Conservation (phyloP, 495 filamentous ascomycete genomes). For the Hypoxylon cercidicola region DNA sequence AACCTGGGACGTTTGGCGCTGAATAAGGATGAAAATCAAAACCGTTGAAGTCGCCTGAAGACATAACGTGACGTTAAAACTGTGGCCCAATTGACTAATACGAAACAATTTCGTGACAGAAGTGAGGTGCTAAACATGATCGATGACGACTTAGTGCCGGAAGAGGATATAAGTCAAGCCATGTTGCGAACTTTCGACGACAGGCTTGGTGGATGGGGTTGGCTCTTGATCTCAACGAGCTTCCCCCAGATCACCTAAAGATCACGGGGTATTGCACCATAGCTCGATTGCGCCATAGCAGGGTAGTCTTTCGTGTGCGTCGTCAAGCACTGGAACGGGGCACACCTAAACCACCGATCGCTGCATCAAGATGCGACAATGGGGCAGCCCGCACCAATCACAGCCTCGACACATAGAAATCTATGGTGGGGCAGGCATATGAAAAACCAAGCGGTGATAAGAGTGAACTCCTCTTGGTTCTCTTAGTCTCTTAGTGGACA, state of each 20-base stretch:
- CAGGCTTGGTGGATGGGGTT: constrained; percentile 34
- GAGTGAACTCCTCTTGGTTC: constrained; percentile 37
- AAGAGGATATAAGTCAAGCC: constrained; percentile 36
- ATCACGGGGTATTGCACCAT: constrained; percentile 52
- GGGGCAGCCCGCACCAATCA: constrained; percentile 35
- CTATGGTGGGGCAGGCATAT: constrained; percentile 27
- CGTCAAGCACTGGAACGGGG: constrained; percentile 17
- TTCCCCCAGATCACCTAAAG: constrained; percentile 47
- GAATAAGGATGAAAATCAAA: constrained; percentile 59
- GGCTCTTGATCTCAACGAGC: constrained; percentile 32
- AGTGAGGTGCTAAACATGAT: constrained; percentile 43
- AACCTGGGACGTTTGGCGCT: constrained; percentile 57
- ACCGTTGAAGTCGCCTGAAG: constrained; percentile 62
- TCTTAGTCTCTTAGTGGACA: too few relatives aligned
- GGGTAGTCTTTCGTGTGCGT: constrained; percentile 41
- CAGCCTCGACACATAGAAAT: constrained; percentile 4
- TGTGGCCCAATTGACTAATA: constrained; percentile 37
- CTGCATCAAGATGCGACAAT: constrained; percentile 36
- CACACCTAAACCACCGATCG: constrained; percentile 41
- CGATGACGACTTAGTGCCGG: constrained; percentile 43
- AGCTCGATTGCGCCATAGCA: constrained; percentile 49
- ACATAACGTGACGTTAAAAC: constrained; percentile 52
- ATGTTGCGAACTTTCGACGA: constrained; percentile 40
- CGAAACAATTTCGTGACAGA: constrained; percentile 31
- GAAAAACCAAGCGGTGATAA: constrained; percentile 27